These are phyloP conservation scores for Drechslerella stenobrocha DNA, from an alignment of 2,329 filamentous ascomycete species.

Conservation along the genomic window DNA sequence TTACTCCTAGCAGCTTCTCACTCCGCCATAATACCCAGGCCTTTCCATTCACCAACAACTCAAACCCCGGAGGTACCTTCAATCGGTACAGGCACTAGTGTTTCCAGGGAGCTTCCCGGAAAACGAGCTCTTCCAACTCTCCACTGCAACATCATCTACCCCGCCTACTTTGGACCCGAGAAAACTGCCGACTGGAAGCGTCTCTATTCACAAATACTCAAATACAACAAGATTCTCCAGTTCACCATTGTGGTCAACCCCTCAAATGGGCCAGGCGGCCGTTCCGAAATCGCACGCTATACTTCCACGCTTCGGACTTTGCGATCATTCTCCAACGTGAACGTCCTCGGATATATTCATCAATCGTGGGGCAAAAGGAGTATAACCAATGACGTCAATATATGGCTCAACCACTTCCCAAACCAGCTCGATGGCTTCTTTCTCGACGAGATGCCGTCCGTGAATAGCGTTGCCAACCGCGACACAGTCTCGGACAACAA, in stretches of 20 bases:
- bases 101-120: not conserved
- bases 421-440: conserved; percentile 34
- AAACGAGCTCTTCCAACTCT: conserved; percentile 7
- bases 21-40: not conserved
- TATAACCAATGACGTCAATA: conserved; percentile 24
- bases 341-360: conserved; percentile 32
- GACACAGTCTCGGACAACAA: conserved; percentile 20
- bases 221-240: conserved; percentile 13
- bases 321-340: conserved; percentile 12
- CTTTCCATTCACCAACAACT: not conserved
- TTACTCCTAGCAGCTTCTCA: conserved; percentile 5
- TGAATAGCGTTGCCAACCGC: not conserved
- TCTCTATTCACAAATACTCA: conserved; percentile 14
- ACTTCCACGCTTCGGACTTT: conserved; percentile 15
- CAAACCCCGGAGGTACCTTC: not conserved
- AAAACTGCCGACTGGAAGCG: conserved; percentile 12
- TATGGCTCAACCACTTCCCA: conserved; percentile 29
- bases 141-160: conserved; percentile 15
- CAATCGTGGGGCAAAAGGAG: conserved; percentile 35
- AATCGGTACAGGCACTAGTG: not conserved
- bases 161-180: conserved; percentile 30
- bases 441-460: conserved; percentile 35
- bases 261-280: conserved; percentile 18
- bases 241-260: conserved; percentile 30
- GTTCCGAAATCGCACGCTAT: conserved; percentile 14